Evolutionary conservation across 1,139 yeast genomes (phyloP).

Genomic region (Maudiozyma humilis): DNA sequence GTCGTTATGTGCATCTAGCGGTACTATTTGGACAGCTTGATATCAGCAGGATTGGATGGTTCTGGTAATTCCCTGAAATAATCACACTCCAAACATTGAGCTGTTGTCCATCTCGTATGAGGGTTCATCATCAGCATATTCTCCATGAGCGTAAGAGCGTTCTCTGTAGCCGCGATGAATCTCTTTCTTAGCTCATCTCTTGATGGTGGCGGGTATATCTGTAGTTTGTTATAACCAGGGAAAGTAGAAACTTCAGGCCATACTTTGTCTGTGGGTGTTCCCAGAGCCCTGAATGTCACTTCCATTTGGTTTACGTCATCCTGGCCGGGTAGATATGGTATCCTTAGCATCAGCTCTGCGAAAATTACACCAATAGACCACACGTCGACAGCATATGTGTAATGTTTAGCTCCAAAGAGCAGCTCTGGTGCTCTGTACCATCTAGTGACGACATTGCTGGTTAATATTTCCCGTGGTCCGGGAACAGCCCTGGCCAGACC

Average conservation of each 20-base stretch:
- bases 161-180: constrained; percentile 86
- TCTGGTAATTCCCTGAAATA: constrained; percentile 70
- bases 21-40: constrained; percentile 2
- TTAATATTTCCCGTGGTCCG: constrained; percentile 67
- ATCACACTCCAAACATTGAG: constrained; percentile 54
- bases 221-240: constrained; percentile 64
- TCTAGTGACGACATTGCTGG: constrained; percentile 91
- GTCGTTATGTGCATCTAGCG: too few species aligned
- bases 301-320: constrained; percentile 86
- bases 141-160: constrained; percentile 68
- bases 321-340: constrained; percentile 88
- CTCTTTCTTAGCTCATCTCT: constrained; percentile 72
- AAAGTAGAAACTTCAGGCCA: constrained; percentile 89
- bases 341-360: constrained; percentile 90
- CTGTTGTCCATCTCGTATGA: constrained; percentile 56
- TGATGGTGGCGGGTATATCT: constrained; percentile 76
- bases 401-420: constrained; percentile 79
- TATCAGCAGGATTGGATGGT: constrained; percentile 57
- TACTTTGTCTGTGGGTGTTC: constrained; percentile 84
- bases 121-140: constrained; percentile 78
- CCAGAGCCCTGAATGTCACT: constrained; percentile 86
- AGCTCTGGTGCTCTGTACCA: constrained; percentile 97
- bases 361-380: constrained; percentile 97
- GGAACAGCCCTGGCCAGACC: constrained; percentile 86
- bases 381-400: constrained; percentile 78